Base-by-base conservation (phyloP, 2,329 filamentous ascomycete species). In the Pestalotiopsis sp. region DNA sequence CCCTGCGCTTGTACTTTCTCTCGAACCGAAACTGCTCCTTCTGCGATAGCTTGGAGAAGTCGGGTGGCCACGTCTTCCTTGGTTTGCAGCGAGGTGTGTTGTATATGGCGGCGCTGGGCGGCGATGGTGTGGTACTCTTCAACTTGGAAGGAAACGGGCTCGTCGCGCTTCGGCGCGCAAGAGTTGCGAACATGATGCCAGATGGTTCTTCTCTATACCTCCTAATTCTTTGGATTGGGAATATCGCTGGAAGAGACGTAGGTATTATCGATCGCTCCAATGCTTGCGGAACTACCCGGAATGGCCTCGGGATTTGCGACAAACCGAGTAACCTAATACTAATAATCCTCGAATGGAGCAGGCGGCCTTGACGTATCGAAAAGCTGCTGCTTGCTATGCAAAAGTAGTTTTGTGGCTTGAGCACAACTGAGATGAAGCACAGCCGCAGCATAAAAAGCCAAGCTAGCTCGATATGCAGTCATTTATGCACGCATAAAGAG, bases 21-120 rank as follows among this genome's bases (percentile, higher is more conserved):
- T 95, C 92, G 73, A 94, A 90, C 57, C 89, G 86, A 76, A 94
- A 91, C 79, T 94, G 90, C 75, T 94, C 89, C 78, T 92, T 91
- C 60, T 84, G 81, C 48, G 88, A 88, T 68, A 95, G 85, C 75
- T 88, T 86, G 70, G 84, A 81, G 79, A 95, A 92, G 78, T 94
- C 89, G 13, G 92, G 92, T 67, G 92, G 92, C 92, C 92, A 95
- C 71, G 88, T 82, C 76, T 91, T 92, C 79, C 92, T 91, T 62
- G 89, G 87, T 74, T 83, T 87, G 81, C 88, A 90, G 4, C 86
- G 86, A 75, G 88, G 89, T 68, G 79, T 84, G 69, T 79, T 84
- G 70, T 84, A 81, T 69, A 84, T 79, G 66, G 70, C 30, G 30
- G 30, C 76, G 55, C 79, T 63, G 39, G 62, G 63, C 5, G 68